Base-by-base conservation (phyloP, 2,329 filamentous ascomycete species). In the Exophiala sp. region DNA sequence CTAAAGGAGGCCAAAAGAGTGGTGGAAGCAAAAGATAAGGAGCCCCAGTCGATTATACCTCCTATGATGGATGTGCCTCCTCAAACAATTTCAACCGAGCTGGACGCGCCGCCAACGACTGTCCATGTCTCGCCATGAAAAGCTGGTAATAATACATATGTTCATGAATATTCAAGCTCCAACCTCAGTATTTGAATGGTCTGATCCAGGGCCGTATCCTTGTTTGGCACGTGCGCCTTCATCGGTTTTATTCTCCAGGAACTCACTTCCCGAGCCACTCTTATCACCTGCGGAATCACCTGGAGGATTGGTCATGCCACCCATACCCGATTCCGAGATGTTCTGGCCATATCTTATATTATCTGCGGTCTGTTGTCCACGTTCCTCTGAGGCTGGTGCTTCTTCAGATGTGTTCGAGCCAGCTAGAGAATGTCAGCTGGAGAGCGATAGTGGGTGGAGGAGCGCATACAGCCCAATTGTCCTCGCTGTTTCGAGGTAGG, bases 1-100 rank as follows among this genome's bases (percentile, higher is more conserved):
- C 75, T 99, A 68, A 94, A 90, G 78, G 83, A 85, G 65, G 88
- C 91, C 45, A 83, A 91, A 72, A 82, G 84, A 68, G 79, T 83
- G 66, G 71, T 88, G 58, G 79, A 82, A 10, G 66, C 73, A 16
- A 59, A 63, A 41, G 52, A 62, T 24, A 60, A 62, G 36, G 48
- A 54, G 7, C 56, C 54, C 21, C 65, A 65, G 47, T 59, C 68
- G 33, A 63, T 66, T 18, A 58, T 65, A 42, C 54, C 64, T 18
- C 63, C 64, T 21, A 64, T 65, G 18, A 65, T 68, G n/a, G 65
- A 66, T 49, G 66, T 64, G 44, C 63, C 66, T 14, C 68, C 71
- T 33, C 68, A 71, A 49, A 69, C 65, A 59, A 63, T 69, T 24
- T 63, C 67, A 44, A 64, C 70, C 38, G 59, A 69, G 69, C 24